Base-by-base conservation (phyloP, 2,329 filamentous ascomycete genomes). In the Aspergillus jensenii region DNA sequence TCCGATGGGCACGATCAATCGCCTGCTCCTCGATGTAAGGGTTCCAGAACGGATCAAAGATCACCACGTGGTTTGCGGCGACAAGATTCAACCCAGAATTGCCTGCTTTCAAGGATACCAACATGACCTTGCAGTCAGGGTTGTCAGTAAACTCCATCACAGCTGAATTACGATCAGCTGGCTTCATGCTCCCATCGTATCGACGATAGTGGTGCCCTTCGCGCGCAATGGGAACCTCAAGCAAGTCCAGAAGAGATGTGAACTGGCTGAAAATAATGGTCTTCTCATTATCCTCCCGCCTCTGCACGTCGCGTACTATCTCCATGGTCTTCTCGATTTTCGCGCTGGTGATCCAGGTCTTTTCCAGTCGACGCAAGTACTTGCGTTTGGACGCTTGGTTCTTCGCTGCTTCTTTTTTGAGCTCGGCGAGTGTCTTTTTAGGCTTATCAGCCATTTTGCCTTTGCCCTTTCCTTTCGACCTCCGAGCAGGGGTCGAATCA, bases 31-130 rank as follows among this genome's bases (percentile, higher is more conserved):
- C 93, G 49, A 96, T 89, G 70, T 89, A 96, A 0, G 92, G 93
- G 62, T 96, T 97, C 91, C 91, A 96, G 77, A 96, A 96, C 0
- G 92, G 92, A 70, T 96, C 92, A 69, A 96, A 86, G 62, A 96
- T 90, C 72, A 97, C 91, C 64, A 96, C 90, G 62, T 91, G 88
- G 1, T 87, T 91, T 0, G 92, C 93, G 17, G 87, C 85, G 40
- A 89, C 90, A 21, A 97, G 82, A 68, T 97, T 97, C 46, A 97
- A 83, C 1, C 93, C 93, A 0, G 92, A 87, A 66, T 93, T 93
- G 35, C 90, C 90, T 1, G 90, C 90, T 67, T 90, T 91, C 49
- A 93, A 79, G 1, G 89, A 92, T 2, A 93, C 84, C 3, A 95
- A 81, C 82, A 95, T 90, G 69, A 93, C 81, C 60, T 82, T 86